phyloP scores from a whole-genome alignment of 2,329 filamentous ascomycete genomes.

The Xylaria hypoxylon region DNA sequence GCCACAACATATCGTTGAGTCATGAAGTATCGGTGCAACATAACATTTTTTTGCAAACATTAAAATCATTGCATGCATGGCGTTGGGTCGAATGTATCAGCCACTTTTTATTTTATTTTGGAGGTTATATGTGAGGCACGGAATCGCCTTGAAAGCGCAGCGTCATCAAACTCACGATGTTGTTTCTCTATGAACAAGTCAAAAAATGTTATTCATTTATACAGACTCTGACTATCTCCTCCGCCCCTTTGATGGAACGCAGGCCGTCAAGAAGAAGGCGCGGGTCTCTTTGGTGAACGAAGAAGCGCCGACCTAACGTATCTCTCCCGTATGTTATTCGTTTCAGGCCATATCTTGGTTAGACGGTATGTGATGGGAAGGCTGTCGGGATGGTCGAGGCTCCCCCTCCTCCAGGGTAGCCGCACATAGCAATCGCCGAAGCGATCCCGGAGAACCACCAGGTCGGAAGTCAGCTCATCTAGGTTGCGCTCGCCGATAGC shows the following conservation, averaged over 20 bases:
- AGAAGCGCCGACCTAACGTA: conserved; percentile 47
- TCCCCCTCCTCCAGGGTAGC: conserved; percentile 35
- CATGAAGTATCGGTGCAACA: conserved; percentile 1
- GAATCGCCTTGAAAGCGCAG: conserved; percentile 10
- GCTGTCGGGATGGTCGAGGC: conserved; percentile 6
- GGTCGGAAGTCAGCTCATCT: conserved; percentile 30
- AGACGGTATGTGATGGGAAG: conserved; percentile 35
- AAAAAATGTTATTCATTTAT: conserved; percentile 13
- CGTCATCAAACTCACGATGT: conserved; percentile 7
- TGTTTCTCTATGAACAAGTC: conserved; percentile 6
- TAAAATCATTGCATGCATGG: conserved; percentile 44
- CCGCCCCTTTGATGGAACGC: neutral
- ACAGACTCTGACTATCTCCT: neutral
- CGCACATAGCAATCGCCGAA: conserved; percentile 48
- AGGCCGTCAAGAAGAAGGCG: conserved; percentile 16
- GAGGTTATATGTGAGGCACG: conserved; percentile 6
- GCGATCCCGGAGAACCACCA: conserved; percentile 45
- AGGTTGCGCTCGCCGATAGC: conserved; percentile 28
- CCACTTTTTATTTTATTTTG: conserved; percentile 22
- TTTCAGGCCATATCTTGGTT: conserved; percentile 46
- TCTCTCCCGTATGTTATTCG: conserved; percentile 39
- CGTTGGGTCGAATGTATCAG: conserved; percentile 37
- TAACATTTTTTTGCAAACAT: neutral
- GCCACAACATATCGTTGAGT: neutral
- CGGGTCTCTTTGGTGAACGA: conserved; percentile 45